These are phyloP conservation scores for Taphrina betulina DNA, from an alignment of 1,139 yeast species.

Conservation along the genomic window DNA sequence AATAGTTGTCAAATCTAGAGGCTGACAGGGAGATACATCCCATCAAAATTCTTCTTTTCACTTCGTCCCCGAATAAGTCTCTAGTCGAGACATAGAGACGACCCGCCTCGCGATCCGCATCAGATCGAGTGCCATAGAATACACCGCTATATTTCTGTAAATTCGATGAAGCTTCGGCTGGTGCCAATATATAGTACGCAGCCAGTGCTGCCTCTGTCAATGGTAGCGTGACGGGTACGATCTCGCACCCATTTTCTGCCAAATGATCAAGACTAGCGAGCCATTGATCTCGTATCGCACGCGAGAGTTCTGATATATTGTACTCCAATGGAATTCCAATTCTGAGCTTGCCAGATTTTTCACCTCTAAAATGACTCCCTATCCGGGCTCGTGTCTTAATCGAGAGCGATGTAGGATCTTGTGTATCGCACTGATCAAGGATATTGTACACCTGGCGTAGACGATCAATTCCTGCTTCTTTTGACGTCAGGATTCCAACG, in stretches of 20 bases:
- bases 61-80: conserved; percentile 70
- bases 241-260: conserved; percentile 53
- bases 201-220: conserved; percentile 67
- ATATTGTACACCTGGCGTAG: conserved; percentile 52
- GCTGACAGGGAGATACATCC: conserved; percentile 87
- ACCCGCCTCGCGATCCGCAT: conserved; percentile 46
- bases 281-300: conserved; percentile 54
- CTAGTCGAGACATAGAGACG: conserved; percentile 60
- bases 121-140: conserved; percentile 66
- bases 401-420: conserved; percentile 77
- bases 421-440: conserved; percentile 52
- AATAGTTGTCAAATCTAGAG: conserved; percentile 62
- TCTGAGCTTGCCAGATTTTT: conserved; percentile 42
- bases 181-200: conserved; percentile 79
- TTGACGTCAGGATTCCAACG: conserved; percentile 72
- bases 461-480: conserved; percentile 44
- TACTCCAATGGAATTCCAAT: conserved; percentile 76
- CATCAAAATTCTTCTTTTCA: conserved; percentile 72
- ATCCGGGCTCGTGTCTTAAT: conserved; percentile 40
- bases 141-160: conserved; percentile 87
- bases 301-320: conserved; percentile 56
- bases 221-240: conserved; percentile 68
- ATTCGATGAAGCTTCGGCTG: conserved; percentile 94
- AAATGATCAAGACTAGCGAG: conserved; percentile 49
- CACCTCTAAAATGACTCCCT: conserved; percentile 32